phyloP scores from a whole-genome alignment of 164 flowering plant genomes.

The Vitis riparia region DNA sequence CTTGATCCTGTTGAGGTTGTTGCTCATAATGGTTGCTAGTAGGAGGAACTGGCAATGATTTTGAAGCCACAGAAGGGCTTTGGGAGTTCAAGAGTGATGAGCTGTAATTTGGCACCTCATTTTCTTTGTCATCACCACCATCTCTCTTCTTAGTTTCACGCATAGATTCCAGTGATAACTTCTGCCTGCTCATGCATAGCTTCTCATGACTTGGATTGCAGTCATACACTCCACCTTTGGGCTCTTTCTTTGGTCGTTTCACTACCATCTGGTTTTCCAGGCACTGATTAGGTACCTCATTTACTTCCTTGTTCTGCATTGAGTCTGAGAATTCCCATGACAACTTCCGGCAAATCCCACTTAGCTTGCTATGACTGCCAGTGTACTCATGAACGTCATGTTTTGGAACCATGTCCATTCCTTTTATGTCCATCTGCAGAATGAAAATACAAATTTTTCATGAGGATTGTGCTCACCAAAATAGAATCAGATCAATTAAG shows the following conservation, averaged over 20 bases:
- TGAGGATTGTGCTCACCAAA: background rate
- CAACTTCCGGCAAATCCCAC: slow-evolving; percentile 27
- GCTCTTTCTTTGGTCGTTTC: slow-evolving; percentile 3
- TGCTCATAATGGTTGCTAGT: slow-evolving; percentile 7
- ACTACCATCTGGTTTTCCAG: slow-evolving; percentile 10
- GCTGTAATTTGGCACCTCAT: slow-evolving; percentile 1
- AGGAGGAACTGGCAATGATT: slow-evolving; percentile 2
- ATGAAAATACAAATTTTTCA: background rate
- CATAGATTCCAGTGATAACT: slow-evolving; percentile 33
- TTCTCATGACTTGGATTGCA: slow-evolving; percentile 10
- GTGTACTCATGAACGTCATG: slow-evolving; percentile 10
- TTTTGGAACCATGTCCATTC: slow-evolving; percentile 13
- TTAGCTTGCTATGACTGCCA: slow-evolving; percentile 12
- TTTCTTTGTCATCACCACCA: slow-evolving; percentile 17
- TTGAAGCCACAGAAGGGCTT: slow-evolving; percentile 5
- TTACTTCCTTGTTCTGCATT: slow-evolving; percentile 10
- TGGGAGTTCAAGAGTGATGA: slow-evolving; percentile 8
- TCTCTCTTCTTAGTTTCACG: slow-evolving; percentile 13
- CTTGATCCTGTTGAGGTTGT: slow-evolving; percentile 8
- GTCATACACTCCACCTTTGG: background rate
- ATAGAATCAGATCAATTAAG: background rate
- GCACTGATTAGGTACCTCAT: slow-evolving; percentile 10
- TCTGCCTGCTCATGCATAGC: slow-evolving; percentile 20
- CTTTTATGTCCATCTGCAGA: slow-evolving; percentile 35
- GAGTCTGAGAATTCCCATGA: slow-evolving; percentile 29